Conservation (phyloP, 352 stramenopile species). For the Phytophthora tentaculata region DNA sequence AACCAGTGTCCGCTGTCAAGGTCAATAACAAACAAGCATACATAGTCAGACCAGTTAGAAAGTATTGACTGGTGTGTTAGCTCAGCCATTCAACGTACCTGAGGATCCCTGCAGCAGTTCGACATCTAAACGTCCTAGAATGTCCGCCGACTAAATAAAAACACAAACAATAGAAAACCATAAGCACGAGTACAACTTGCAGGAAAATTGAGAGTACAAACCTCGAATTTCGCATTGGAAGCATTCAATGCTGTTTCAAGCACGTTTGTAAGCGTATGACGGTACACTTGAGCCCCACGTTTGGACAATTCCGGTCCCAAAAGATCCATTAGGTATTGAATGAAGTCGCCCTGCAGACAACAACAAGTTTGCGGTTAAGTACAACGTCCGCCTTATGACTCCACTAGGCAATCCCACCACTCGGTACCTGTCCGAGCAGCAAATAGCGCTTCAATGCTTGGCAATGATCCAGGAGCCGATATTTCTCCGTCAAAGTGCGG, state of each 20-base stretch:
- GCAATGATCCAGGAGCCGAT: constrained; percentile 95
- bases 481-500: constrained; percentile 92
- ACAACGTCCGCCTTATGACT: constrained; percentile 2
- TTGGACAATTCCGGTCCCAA: constrained; percentile 92
- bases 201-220: constrained; percentile 33
- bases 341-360: constrained; percentile 92
- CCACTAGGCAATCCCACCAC: not conserved
- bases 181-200: not conserved
- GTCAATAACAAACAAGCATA: not conserved
- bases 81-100: constrained; percentile 32
- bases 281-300: constrained; percentile 91
- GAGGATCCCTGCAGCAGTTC: constrained; percentile 86
- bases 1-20: constrained; percentile 85
- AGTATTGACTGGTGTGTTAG: not conserved
- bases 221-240: constrained; percentile 96
- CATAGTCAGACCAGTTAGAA: constrained; percentile 7
- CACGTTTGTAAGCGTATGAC: constrained; percentile 94
- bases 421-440: constrained; percentile 93
- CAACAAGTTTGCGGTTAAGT: not conserved
- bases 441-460: constrained; percentile 97
- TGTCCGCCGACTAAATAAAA: constrained; percentile 84
- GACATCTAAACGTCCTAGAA: constrained; percentile 93
- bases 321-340: constrained; percentile 96
- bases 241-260: constrained; percentile 94
- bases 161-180: not conserved